These are phyloP conservation scores for Schwanniomyces vanrijiae DNA, from an alignment of 805 yeast genomes.

Conservation along the genomic window DNA sequence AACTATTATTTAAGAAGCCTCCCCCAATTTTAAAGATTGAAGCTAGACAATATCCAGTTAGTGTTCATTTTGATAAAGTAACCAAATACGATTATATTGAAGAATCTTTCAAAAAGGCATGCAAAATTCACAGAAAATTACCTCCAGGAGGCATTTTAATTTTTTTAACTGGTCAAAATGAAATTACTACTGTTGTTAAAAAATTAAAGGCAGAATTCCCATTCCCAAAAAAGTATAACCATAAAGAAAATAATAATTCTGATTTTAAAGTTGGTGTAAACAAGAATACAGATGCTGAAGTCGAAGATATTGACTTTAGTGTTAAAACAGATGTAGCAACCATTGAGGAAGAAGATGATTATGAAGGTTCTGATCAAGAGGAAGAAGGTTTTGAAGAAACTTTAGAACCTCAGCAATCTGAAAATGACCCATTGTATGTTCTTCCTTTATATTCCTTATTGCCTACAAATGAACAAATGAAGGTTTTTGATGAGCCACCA, in stretches of 20 bases:
- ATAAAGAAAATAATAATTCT: constrained; percentile 20
- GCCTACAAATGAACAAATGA: constrained; percentile 95
- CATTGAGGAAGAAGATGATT: constrained; percentile 42
- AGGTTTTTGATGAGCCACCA: constrained; percentile 85
- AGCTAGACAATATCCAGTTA: constrained; percentile 92
- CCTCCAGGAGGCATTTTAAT: constrained; percentile 95
- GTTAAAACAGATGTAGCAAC: constrained; percentile 39
- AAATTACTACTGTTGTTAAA: constrained; percentile 75
- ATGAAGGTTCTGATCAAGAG: constrained; percentile 55
- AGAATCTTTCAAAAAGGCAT: constrained; percentile 80
- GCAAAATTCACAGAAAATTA: constrained; percentile 79
- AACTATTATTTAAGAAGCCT: constrained; percentile 57
- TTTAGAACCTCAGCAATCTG: constrained; percentile 68
- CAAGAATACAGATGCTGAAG: constrained; percentile 71
- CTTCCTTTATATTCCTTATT: constrained; percentile 88
- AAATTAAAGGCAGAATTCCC: constrained; percentile 70
- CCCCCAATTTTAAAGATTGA: constrained; percentile 91
- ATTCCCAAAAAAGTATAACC: constrained; percentile 27
- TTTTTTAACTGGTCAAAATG: constrained; percentile 93
- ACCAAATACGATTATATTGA: constrained; percentile 80
- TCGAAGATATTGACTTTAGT: constrained; percentile 83
- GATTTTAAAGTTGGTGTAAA: constrained; percentile 50
- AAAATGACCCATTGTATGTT: constrained; percentile 79
- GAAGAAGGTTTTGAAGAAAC: constrained; percentile 74
- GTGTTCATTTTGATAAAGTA: constrained; percentile 81